Evolutionary conservation across 495 filamentous ascomycete genomes (phyloP), one percentile per base, ranked within the genome.

Genomic region (Immersiella caudata): DNA sequence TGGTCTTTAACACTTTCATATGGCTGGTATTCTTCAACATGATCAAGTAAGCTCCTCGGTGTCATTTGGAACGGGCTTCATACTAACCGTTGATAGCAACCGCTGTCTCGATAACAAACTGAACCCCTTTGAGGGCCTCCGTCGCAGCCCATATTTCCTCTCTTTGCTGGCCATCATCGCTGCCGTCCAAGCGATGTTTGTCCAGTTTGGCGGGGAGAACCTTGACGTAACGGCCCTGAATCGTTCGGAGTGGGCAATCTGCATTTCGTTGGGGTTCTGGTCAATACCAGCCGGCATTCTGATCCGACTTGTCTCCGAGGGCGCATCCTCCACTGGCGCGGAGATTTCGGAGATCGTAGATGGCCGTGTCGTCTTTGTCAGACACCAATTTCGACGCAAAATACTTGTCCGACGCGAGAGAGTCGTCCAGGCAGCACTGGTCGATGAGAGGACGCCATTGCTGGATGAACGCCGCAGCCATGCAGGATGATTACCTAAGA

Each of bases 1-100:
- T 94, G 49, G 86, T 96, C 25, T 96, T 96, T 83, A 97, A 96
- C 80, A 92, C 91, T 1, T 96, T 94, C 71, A 91, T 95, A 46
- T 97, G 93, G 89, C 94, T 96, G 91, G 93, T 96, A 70, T 93
- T 96, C 70, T 96, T 96, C 85, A 96, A 97, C 73, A 84, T 92
- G 73, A 88, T 91, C 79, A 93, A 93, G 67, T 69, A 49, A 66
- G 63, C 66, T 72, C 59, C 51, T n/a, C 51, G 33, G 33, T 40
- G 25, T 26, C n/a, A n/a, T 60, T 27, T 60, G 16, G 50, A 11
- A 57, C 85, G 82, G 72, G 91, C 85, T 77, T 20, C 51, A 40
- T 8, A 27, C 56, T 26, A 29, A 60, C 6, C 21, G 14, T 1
- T 20, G 6, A 20, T 25, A 66, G 62, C 59, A 67, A 63, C 56